phyloP scores from a whole-genome alignment of 768 basidiomycete species.

The Neoboletus subvelutipes region DNA sequence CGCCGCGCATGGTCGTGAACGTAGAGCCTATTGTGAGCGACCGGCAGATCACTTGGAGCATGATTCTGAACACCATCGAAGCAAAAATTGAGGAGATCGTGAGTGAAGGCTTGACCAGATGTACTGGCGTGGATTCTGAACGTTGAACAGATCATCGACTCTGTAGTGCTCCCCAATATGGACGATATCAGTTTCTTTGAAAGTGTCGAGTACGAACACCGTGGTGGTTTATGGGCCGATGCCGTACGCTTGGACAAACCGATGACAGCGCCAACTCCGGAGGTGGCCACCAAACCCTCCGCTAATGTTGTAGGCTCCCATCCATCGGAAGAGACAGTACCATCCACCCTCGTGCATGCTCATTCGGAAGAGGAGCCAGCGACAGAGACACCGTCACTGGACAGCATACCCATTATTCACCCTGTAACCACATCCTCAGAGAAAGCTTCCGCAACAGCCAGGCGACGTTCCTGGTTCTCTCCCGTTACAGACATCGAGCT shows the following conservation, averaged over 20 bases:
- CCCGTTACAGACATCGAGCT: slow-evolving; percentile 40
- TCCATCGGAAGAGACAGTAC: slow-evolving; percentile 37
- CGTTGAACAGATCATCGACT: slow-evolving; percentile 78
- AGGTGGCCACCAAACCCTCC: slow-evolving; percentile 2
- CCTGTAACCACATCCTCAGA: slow-evolving; percentile 26
- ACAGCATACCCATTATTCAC: slow-evolving; percentile 21
- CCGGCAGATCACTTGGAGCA: slow-evolving; percentile 89
- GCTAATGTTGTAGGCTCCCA: slow-evolving; percentile 25
- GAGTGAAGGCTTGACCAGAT: slow-evolving; percentile 30
- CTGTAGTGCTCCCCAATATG: slow-evolving; percentile 95
- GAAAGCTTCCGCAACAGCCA: slow-evolving; percentile 28
- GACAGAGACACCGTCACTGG: slow-evolving; percentile 24
- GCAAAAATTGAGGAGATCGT: slow-evolving; percentile 86
- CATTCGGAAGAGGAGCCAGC: slow-evolving; percentile 33
- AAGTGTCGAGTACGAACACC: slow-evolving; percentile 55
- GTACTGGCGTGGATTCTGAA: slow-evolving; percentile 66
- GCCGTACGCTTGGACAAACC: slow-evolving; percentile 50
- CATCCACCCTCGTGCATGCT: slow-evolving; percentile 16
- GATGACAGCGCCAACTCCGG: slow-evolving; percentile 12
- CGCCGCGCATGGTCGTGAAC: slow-evolving; percentile 83
- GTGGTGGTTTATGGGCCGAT: slow-evolving; percentile 91
- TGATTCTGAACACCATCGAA: slow-evolving; percentile 90
- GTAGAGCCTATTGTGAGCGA: slow-evolving; percentile 95
- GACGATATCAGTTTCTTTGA: slow-evolving; percentile 98
- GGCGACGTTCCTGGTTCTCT: slow-evolving; percentile 60